Conservation (phyloP, 805 yeast species). For the Wickerhamiella nectarea region DNA sequence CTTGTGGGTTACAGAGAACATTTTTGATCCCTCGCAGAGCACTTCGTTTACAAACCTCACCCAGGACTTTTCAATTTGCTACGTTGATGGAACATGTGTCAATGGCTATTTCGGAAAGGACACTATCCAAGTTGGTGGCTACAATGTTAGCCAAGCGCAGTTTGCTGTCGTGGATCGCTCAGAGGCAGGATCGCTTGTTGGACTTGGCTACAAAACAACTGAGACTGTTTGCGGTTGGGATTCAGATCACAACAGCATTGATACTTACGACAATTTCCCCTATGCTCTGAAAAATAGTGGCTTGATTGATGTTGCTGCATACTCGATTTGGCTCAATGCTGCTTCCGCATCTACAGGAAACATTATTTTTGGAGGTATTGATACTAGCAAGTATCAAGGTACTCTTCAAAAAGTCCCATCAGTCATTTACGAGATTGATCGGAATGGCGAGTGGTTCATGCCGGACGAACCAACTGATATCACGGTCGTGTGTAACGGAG, state of each 20-base stretch:
- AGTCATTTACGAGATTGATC: background rate
- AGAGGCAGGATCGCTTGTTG: constrained; percentile 13
- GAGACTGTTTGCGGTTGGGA: constrained; percentile 35
- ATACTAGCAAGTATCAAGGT: constrained; percentile 35
- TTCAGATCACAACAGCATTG: constrained; percentile 34
- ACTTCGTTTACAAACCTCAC: constrained; percentile 1
- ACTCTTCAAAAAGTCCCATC: constrained; percentile 26
- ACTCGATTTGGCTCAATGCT: constrained; percentile 28
- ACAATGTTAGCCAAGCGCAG: constrained; percentile 33
- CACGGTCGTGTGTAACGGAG: background rate
- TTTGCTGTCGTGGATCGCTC: constrained; percentile 64
- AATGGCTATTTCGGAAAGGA: constrained; percentile 40
- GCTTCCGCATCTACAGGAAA: constrained; percentile 20
- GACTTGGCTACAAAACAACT: background rate
- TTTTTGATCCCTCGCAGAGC: constrained; percentile 23
- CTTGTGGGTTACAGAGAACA: background rate
- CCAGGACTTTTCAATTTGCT: constrained; percentile 18
- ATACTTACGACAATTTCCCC: constrained; percentile 30
- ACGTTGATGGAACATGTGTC: constrained; percentile 36
- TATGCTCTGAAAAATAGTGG: constrained; percentile 23
- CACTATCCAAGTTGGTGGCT: constrained; percentile 34
- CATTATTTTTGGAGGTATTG: constrained; percentile 39
- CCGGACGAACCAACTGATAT: background rate
- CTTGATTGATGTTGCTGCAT: constrained; percentile 25
- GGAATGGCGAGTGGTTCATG: background rate